Base-by-base conservation (phyloP, 768 basidiomycete species). In the Suillus paluster region DNA sequence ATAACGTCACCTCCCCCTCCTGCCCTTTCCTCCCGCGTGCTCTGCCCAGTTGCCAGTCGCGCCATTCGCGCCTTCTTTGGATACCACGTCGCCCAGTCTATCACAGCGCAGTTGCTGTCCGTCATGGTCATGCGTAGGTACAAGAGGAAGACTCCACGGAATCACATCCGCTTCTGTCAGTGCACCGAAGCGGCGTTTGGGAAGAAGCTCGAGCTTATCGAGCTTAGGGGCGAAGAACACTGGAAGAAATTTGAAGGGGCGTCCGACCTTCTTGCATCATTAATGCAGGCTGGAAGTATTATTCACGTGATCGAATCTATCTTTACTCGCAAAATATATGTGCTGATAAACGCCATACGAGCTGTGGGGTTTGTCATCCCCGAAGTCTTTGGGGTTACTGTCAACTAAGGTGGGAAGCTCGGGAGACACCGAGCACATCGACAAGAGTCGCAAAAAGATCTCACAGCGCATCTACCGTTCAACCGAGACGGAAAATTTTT, bases 61-160 rank as follows among this genome's bases (percentile, higher is more conserved):
- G 62, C 68, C 10, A 64, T 69, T 8, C 73, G 76, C 52, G 64
- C 67, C 4, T 39, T 67, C 30, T 68, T 75, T 53, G 67, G 70
- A n/a, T 55, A 65, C 23, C 66, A 68, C 30, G 58, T 68, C 17
- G 57, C 62, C 27, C 55, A 38, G 19, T 62, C 66, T n/a, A 67
- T 72, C 14, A 57, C 63, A 19, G 39, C 54, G 30, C 38, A 67
- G 27, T 57, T 68, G 12, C 57, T 67, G 9, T 60, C 68, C 1
- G 64, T 75, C 44, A 63, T 65, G 19, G 38, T 74, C 25, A 65
- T 59, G 38, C 68, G 68, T n/a, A 60, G 71, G 30, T 68, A 67
- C 58, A 58, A 60, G 25, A 63, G 66, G 39, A 75, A 73, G 57
- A 60, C 63, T 23, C 64, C 68, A 4, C 62, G 57, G 30, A 63